Percentiles rank a stretch among this genome's conserved stretches.
These are phyloP conservation scores for Reticulascus tulasneorum DNA, from an alignment of 2,329 filamentous ascomycete species.

Conservation along the genomic window DNA sequence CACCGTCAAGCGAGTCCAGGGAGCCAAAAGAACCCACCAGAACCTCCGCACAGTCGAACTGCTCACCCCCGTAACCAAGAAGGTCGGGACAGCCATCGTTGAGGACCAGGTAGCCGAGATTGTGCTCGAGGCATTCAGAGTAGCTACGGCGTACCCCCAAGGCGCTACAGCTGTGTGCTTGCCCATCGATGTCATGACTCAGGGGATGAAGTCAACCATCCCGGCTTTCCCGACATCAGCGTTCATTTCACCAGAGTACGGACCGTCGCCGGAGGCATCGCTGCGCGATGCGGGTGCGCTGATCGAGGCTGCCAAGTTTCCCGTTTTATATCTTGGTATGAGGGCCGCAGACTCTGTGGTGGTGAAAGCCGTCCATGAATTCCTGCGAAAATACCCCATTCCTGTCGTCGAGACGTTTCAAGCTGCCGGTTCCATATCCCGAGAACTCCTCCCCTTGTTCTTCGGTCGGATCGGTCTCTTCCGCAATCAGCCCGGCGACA, in stretches of 20 bases:
- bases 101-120: constrained; percentile 45
- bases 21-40: constrained; percentile 42
- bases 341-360: constrained; percentile 35
- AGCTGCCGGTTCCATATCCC: constrained; percentile 41
- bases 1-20: constrained; percentile 37
- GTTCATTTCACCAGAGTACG: constrained; percentile 36
- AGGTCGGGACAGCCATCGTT: constrained; percentile 35
- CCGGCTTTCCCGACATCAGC: constrained; percentile 32
- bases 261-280: constrained; percentile 27
- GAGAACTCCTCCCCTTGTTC: constrained; percentile 39
- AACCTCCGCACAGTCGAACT: constrained; percentile 40
- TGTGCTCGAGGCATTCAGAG: constrained; percentile 40
- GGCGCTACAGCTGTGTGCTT: constrained; percentile 39
- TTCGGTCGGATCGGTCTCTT: constrained; percentile 44
- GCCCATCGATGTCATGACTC: constrained; percentile 39
- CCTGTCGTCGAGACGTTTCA: constrained; percentile 48
- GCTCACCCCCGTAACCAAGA: constrained; percentile 38
- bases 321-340: constrained; percentile 42
- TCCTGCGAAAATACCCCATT: constrained; percentile 35
- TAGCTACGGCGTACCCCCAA: constrained; percentile 34
- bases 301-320: constrained; percentile 29
- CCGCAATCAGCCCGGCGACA: constrained; percentile 44
- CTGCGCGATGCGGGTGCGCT: constrained; percentile 28
- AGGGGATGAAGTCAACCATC: constrained; percentile 27
- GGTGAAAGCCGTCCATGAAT: constrained; percentile 34